Evolutionary conservation across 345 rosid genomes (phyloP), one percentile per base, ranked within the genome.

Genomic region (Mallotus nudiflorus): DNA sequence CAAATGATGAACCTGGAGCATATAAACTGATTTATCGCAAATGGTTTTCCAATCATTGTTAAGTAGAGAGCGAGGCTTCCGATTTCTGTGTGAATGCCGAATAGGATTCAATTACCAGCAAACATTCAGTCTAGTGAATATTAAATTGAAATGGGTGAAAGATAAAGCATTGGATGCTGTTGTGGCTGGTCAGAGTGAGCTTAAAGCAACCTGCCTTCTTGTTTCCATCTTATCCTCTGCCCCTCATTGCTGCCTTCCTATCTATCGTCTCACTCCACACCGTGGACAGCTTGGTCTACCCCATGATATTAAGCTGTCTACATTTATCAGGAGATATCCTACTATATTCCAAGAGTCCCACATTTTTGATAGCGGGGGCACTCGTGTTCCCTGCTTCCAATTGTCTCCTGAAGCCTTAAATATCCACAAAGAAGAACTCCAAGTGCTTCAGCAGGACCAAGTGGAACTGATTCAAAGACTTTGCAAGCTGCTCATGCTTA

Each of bases 101-200:
- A 37, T 24, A 68, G 82, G 87, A 31, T 84, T 63, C 71, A 69
- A 57, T 69, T 78, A 81, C 78, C 85, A 82, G 66, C 96, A 90
- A 75, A 82, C 52, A 61, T 74, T 68, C 70, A 59, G 84, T 69
- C 62, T 92, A 37, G 96, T 92, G 54, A 92, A 92, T 58, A 86
- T 92, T 0, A 92, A 90, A 74, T 70, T 92, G 57, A 90, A 90
- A 82, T 90, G 98, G 98, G 98, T 68, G 16, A 92, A 92, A 80
- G 96, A 92, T 73, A 83, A 75, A 29, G 80, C 80, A 2, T 83
- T 92, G 9, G 98, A 92, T 67, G 78, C 80, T 28, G 88, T 81
- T 15, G 87, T 87, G 44, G 70, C 75, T 56, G 81, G 85, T 55
- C 90, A 90, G 68, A 79, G 68, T 53, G 82, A 89, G 71, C 85